phyloP scores from a whole-genome alignment of 2,329 filamentous ascomycete genomes.

The Dactylellina haptotyla region DNA sequence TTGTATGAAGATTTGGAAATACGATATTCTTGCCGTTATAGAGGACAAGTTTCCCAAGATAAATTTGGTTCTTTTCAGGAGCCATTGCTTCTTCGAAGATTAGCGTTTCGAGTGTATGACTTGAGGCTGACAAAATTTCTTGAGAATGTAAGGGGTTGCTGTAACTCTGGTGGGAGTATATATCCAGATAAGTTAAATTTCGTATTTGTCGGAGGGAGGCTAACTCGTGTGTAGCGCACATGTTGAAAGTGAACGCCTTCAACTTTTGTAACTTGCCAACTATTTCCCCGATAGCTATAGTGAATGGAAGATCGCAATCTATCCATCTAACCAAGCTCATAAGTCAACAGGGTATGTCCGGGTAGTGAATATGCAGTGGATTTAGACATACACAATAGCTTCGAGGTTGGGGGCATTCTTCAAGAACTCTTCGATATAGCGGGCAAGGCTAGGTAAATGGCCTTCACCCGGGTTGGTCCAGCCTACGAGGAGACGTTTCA shows the following conservation, averaged over 20 bases:
- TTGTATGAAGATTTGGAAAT: conserved; percentile 20
- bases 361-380: not conserved
- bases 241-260: conserved; percentile 38
- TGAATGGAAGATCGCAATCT: conserved; percentile 25
- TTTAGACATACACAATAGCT: conserved; percentile 14
- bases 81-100: conserved; percentile 22
- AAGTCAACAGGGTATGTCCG: not conserved
- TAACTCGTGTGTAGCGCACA: not conserved
- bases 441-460: not conserved
- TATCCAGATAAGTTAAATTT: conserved; percentile 24
- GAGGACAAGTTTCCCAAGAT: not conserved
- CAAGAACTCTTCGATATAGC: conserved; percentile 12
- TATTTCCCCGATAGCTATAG: not conserved
- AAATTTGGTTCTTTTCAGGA: not conserved
- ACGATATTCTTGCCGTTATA: not conserved
- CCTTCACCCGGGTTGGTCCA: conserved; percentile 26
- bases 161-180: not conserved
- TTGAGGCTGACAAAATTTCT: conserved; percentile 12
- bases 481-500: conserved; percentile 27
- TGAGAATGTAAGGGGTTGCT: not conserved
- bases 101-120: conserved; percentile 29
- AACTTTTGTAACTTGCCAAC: not conserved
- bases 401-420: conserved; percentile 20
- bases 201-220: conserved; percentile 10
- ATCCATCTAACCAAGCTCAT: conserved; percentile 10